phyloP scores from a whole-genome alignment of 2,329 filamentous ascomycete genomes.

The Fusarium phyllophilum region DNA sequence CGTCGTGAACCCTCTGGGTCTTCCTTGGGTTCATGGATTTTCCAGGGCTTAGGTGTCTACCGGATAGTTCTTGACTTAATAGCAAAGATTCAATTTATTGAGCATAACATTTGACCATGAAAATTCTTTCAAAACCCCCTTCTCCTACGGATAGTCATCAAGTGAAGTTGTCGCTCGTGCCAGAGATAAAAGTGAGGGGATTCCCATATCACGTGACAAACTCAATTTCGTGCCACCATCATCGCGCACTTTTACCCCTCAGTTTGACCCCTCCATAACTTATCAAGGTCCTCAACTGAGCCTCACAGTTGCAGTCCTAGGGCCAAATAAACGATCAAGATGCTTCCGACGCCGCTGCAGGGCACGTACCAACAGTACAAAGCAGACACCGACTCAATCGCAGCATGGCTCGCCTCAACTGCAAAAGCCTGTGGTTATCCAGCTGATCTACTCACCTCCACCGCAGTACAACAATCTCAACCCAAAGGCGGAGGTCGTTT shows the following conservation, averaged over 20 bases:
- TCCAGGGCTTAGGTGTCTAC: not conserved
- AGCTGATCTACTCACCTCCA: conserved; percentile 36
- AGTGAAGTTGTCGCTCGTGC: too few relatives aligned
- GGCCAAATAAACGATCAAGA: too few relatives aligned
- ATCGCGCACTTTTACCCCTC: too few relatives aligned
- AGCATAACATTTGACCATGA: rapidly evolving
- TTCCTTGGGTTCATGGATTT: not conserved
- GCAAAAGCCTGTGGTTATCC: not conserved
- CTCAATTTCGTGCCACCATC: too few relatives aligned
- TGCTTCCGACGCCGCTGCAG: conserved; percentile 28
- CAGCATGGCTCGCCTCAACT: not conserved
- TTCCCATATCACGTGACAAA: too few relatives aligned
- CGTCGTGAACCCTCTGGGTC: not conserved
- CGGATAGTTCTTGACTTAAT: not conserved
- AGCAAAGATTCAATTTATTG: not conserved
- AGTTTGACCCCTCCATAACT: too few relatives aligned
- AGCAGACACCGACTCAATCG: too few relatives aligned
- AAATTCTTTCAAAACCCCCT: too few relatives aligned
- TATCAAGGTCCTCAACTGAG: too few relatives aligned
- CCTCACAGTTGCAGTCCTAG: too few relatives aligned
- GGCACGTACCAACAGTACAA: conserved; percentile 23
- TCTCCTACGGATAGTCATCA: too few relatives aligned
- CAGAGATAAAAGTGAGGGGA: too few relatives aligned
- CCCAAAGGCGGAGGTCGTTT: conserved; percentile 30
- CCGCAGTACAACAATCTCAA: not conserved